Percentiles rank a stretch among this genome's conserved stretches.
Conservation (phyloP, 805 yeast genomes). For the Lipomyces chichibuensis region DNA sequence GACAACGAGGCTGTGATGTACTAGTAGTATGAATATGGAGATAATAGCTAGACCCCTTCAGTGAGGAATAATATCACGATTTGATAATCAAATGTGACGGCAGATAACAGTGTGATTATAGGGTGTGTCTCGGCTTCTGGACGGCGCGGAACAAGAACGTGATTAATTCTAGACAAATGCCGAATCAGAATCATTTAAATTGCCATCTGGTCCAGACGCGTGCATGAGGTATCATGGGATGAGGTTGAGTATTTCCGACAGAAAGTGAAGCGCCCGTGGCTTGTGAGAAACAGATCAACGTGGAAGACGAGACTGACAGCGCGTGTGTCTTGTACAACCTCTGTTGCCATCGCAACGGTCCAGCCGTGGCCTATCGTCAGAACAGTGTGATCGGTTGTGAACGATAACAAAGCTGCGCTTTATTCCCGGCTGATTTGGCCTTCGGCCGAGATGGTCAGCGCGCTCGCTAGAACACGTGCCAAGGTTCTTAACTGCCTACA, state of each 20-base stretch:
- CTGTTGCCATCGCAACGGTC: too few relatives aligned
- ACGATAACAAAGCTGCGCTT: too few relatives aligned
- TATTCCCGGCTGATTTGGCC: too few relatives aligned
- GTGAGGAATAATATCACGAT: background rate
- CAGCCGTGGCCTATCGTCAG: too few relatives aligned
- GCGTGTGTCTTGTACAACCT: too few relatives aligned
- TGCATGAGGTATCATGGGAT: background rate
- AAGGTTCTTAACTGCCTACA: background rate
- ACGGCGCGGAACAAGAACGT: background rate
- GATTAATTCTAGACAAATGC: background rate
- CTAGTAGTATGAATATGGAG: background rate
- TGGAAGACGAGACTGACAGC: background rate
- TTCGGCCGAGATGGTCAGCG: background rate
- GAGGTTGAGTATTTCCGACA: background rate
- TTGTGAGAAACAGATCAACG: background rate
- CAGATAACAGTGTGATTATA: background rate
- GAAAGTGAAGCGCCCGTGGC: background rate
- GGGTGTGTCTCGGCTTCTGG: background rate
- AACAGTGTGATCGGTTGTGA: too few relatives aligned
- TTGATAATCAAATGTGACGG: background rate
- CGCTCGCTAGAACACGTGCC: constrained; percentile 3
- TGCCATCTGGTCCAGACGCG: background rate
- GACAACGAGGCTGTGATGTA: background rate
- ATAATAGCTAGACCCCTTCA: background rate
- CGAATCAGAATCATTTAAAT: background rate